Evolutionary conservation across 1,139 yeast species (phyloP), one percentile per base, ranked within the genome.

Genomic region (Diutina catenulata): DNA sequence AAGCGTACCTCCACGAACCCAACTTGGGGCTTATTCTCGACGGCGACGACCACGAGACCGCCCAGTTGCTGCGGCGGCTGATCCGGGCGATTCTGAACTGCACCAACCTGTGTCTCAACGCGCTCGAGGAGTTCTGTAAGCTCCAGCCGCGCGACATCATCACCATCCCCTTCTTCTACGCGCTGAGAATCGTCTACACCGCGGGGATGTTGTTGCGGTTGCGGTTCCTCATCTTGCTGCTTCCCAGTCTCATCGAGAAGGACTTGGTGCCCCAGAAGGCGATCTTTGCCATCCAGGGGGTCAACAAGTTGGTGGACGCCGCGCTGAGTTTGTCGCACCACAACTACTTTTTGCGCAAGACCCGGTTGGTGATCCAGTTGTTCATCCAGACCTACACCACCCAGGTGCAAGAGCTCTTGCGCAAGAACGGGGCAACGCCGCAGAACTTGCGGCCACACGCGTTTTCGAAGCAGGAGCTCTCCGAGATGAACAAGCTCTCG

Each of bases 1-100:
- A 80, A 47, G 88, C 91, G 0, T 80, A 76, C 50, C 57, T 84
- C 15, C 81, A 80, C 53, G 93, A 79, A 50, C 76, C 75, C 42
- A 60, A 54, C 40, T 31, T 31, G 24, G 35, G 35, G 6, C 21
- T 21, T 55, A 10, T 48, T 8, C 55, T 56, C 16, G 51, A 52
- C 6, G 43, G 41, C 2, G 41, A 37, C n/a, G 43, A 42, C 5
- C 45, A 41, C 3, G 38, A 39, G 5, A 27, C 44, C 4, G 40
- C 37, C 21, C 23, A 41, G 10, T 49, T 64, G 36, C 50, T 52
- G 24, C 47, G 52, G 5, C 46, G 47, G 13, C 51, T 74, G 4
- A 50, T 64, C 15, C 56, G 53, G 22, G 54, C 74, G 2, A 64
- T 74, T 29, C 58, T 67, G 4, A 66, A 64, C 40, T 77, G 84